Evolutionary conservation across 1,284 basidiomycete genomes (phyloP).

Genomic region (Pascua sp.): DNA sequence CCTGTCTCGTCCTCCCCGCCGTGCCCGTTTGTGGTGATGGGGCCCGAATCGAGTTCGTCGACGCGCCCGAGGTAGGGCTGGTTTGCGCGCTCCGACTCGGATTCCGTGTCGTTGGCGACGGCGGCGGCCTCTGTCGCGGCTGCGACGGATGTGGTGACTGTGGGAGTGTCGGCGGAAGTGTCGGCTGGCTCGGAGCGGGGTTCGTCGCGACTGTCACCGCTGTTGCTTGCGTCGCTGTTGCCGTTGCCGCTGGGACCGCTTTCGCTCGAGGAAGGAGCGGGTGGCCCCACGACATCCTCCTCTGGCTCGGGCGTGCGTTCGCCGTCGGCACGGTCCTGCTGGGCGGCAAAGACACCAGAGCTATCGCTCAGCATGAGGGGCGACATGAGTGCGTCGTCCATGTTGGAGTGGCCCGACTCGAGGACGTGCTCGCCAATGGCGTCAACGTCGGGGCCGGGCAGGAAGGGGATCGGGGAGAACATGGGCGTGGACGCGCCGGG

Average conservation of each 20-base stretch:
- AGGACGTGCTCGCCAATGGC: conserved; percentile 15
- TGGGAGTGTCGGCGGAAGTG: background rate
- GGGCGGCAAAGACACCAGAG: background rate
- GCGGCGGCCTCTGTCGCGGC: background rate
- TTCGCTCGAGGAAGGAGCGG: no score
- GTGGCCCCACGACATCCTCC: background rate
- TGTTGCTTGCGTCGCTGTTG: background rate
- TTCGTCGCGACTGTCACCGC: background rate
- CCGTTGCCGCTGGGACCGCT: no score
- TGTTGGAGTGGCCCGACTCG: conserved; percentile 5
- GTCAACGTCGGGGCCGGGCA: conserved; percentile 20
- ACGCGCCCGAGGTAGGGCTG: conserved; percentile 47
- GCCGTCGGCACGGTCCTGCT: conserved; percentile 6
- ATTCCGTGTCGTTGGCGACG: background rate
- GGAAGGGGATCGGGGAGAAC: conserved; percentile 50
- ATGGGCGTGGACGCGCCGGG: conserved; percentile 43
- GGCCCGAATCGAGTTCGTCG: conserved; percentile 51
- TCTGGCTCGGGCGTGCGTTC: conserved; percentile 38
- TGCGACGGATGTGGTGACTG: no score
- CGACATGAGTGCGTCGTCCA: conserved; percentile 36
- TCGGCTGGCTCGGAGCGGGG: background rate
- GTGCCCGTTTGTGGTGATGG: conserved; percentile 24
- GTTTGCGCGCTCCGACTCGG: conserved; percentile 7
- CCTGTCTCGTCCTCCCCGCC: background rate
- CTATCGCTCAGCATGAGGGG: conserved; percentile 35